Evolutionary conservation across 371 early-diverging fungal species (phyloP).

Genomic region (Mucor lusitanicus): DNA sequence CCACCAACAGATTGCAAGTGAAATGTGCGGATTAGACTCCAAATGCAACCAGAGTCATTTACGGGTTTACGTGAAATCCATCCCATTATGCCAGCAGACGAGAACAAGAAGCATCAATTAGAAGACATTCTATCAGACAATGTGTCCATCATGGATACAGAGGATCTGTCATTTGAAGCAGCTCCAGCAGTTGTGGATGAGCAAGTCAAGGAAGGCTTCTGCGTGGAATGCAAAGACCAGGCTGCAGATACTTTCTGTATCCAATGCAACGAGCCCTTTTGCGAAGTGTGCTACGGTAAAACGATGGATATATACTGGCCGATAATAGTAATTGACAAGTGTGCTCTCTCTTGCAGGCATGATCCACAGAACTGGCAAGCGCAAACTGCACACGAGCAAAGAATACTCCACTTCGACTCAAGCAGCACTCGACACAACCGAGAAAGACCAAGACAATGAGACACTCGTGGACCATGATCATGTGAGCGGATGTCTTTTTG

Average conservation of each 20-base stretch:
- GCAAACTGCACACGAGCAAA: conserved; percentile 61
- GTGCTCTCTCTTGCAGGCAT: conserved; percentile 38
- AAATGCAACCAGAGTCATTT: no score
- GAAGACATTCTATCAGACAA: conserved; percentile 49
- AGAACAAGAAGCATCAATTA: conserved; percentile 32
- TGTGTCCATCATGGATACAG: conserved; percentile 52
- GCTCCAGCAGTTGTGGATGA: conserved; percentile 26
- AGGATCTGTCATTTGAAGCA: conserved; percentile 33
- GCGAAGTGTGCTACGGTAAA: conserved; percentile 85
- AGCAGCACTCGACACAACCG: background rate
- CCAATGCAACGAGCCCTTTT: conserved; percentile 83
- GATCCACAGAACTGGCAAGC: conserved; percentile 87
- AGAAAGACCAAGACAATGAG: no score
- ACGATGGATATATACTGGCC: background rate
- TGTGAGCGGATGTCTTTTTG: no score
- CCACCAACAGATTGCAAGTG: no score
- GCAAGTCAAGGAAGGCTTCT: conserved; percentile 64
- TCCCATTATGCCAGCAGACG: conserved; percentile 2
- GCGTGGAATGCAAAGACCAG: conserved; percentile 92
- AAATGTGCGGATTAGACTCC: no score
- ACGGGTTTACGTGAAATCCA: no score
- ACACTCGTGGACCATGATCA: no score
- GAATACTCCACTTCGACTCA: conserved; percentile 18
- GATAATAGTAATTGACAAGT: background rate
- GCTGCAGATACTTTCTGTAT: conserved; percentile 68